A percentile compares a stretch with the other conserved stretches of the same genome.
Conservation (phyloP, 177 flowering plant genomes). For the Telopea speciosissima region DNA sequence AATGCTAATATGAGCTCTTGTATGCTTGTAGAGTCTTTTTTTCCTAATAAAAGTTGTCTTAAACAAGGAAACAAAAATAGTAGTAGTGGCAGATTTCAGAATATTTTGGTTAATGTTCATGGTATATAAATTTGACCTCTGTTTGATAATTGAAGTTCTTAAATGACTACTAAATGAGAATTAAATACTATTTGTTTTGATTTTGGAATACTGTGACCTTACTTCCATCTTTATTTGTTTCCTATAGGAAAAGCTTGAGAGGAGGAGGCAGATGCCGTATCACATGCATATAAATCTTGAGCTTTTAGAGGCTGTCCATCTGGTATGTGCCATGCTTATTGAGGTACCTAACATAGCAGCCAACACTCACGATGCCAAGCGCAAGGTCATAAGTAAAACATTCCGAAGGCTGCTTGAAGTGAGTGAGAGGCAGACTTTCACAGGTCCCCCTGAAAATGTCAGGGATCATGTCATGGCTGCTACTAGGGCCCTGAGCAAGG, state of each 20-base stretch:
- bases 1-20: too few species aligned
- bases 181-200: too few species aligned
- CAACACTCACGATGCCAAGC: slow-evolving; percentile 63
- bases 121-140: too few species aligned
- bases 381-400: slow-evolving; percentile 80
- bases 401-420: slow-evolving; percentile 76
- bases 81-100: too few species aligned
- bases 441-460: slow-evolving; percentile 92
- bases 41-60: too few species aligned
- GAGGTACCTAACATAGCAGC: slow-evolving; percentile 98
- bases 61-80: too few species aligned
- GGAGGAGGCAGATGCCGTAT: slow-evolving; percentile 95
- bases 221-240: background rate
- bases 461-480: slow-evolving; percentile 94
- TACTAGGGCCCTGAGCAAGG: slow-evolving; percentile 70
- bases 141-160: too few species aligned
- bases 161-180: too few species aligned
- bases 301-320: slow-evolving; percentile 86
- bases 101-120: too few species aligned
- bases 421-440: slow-evolving; percentile 79
- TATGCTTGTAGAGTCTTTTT: too few species aligned
- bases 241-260: slow-evolving; percentile 75
- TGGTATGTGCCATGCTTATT: slow-evolving; percentile 89
- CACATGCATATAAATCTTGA: slow-evolving; percentile 99
- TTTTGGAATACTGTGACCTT: too few species aligned